phyloP scores from a whole-genome alignment of 768 basidiomycete species.

The Hericium alpestre region DNA sequence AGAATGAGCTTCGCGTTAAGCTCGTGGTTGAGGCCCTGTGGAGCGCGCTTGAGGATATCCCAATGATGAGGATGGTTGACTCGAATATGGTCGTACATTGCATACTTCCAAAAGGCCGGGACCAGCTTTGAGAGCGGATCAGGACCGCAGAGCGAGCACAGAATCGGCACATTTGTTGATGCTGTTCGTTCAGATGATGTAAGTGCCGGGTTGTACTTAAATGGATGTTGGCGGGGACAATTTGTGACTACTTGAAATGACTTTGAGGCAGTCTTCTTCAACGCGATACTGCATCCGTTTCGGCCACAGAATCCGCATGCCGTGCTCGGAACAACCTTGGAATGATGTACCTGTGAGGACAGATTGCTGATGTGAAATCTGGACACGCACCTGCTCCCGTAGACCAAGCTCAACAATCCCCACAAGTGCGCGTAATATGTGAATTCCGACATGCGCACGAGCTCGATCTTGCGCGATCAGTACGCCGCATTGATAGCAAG shows the following conservation, averaged over 20 bases:
- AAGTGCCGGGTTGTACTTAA: not conserved
- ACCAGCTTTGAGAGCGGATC: not conserved
- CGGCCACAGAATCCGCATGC: not conserved
- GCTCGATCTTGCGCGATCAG: not conserved
- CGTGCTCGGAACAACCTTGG: not conserved
- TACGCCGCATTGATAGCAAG: not conserved
- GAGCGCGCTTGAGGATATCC: not conserved
- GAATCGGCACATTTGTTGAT: not conserved
- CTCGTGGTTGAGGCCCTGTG: not conserved
- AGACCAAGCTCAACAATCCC: not conserved
- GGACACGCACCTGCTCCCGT: not conserved
- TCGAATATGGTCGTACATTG: not conserved
- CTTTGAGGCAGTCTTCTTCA: not conserved
- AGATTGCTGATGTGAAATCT: not conserved
- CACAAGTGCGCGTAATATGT: not conserved
- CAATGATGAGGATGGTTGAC: not conserved
- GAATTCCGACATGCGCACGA: not conserved
- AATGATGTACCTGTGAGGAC: not conserved
- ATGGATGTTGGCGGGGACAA: not conserved
- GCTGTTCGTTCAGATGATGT: not conserved
- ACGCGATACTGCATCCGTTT: not conserved
- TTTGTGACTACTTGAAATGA: not conserved
- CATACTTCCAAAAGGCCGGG: not conserved
- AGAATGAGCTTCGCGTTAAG: no score
- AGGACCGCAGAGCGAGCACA: no score